Conservation (phyloP, 768 basidiomycete species). For the Agaricus blazei region DNA sequence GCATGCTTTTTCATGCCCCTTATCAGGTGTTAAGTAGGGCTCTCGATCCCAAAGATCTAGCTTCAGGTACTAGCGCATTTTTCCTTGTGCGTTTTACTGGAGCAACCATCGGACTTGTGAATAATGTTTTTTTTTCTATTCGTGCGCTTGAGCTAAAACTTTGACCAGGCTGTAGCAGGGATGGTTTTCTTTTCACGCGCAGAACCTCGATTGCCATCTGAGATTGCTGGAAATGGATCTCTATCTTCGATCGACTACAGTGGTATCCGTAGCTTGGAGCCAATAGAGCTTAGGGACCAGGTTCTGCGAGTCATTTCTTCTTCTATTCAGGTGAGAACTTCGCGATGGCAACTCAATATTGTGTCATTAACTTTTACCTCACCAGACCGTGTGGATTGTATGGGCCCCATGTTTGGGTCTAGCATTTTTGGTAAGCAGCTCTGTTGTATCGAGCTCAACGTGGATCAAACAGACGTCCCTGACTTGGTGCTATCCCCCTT, state of each 20-base stretch:
- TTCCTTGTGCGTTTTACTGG: constrained; percentile 87
- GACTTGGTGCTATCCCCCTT: constrained; percentile 3
- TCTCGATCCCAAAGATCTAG: constrained; percentile 60
- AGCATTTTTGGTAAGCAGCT: constrained; percentile 49
- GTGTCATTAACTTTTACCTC: too few species aligned
- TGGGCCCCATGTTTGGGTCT: constrained; percentile 66
- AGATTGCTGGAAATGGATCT: constrained; percentile 33
- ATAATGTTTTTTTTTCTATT: constrained; percentile 15
- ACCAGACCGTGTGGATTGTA: constrained; percentile 67
- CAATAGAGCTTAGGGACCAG: constrained; percentile 36
- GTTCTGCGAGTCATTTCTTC: constrained; percentile 51
- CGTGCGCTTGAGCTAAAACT: constrained; percentile 14
- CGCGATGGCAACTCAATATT: neutral
- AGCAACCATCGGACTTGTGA: constrained; percentile 74
- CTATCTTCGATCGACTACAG: constrained; percentile 52
- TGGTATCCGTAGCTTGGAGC: constrained; percentile 40
- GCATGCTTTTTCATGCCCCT: constrained; percentile 83
- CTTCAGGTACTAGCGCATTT: constrained; percentile 80
- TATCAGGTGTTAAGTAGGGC: constrained; percentile 74
- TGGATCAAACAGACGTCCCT: neutral
- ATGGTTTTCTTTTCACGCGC: constrained; percentile 62
- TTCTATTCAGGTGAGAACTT: constrained; percentile 51
- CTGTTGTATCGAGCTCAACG: neutral
- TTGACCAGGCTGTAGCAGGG: constrained; percentile 64
- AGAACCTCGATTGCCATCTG: constrained; percentile 42